Evolutionary conservation across 768 basidiomycete genomes (phyloP).

Genomic region (Mycena floridula): DNA sequence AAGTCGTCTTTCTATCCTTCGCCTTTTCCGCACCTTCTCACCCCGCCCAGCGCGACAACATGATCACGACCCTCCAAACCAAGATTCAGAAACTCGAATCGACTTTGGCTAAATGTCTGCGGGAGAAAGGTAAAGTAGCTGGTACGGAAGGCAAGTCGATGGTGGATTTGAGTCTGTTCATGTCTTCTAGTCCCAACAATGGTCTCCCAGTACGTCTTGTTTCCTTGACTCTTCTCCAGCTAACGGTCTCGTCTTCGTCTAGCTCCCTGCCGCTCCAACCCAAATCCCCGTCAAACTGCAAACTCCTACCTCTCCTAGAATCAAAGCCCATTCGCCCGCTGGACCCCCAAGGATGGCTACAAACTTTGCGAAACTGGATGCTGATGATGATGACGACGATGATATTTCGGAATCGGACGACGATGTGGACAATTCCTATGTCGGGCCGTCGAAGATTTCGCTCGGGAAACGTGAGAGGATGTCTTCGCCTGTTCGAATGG

Average conservation of each 20-base stretch:
- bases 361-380: slow-evolving; percentile 7
- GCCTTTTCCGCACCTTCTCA: slow-evolving; percentile 4
- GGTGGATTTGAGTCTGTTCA: slow-evolving; percentile 32
- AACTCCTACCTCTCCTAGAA: background rate
- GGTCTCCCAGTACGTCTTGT: no score
- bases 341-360: background rate
- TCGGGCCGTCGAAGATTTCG: background rate
- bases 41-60: slow-evolving; percentile 38
- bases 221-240: background rate
- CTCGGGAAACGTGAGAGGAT: background rate
- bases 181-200: slow-evolving; percentile 28
- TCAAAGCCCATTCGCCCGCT: background rate
- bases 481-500: background rate
- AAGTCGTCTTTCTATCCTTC: slow-evolving; percentile 9
- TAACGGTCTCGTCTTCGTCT: background rate
- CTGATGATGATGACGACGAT: slow-evolving; percentile 10
- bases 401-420: slow-evolving; percentile 17
- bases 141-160: slow-evolving; percentile 25
- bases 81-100: slow-evolving; percentile 41
- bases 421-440: background rate
- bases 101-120: slow-evolving; percentile 37
- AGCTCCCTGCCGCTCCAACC: slow-evolving; percentile 6
- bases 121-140: slow-evolving; percentile 25
- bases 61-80: slow-evolving; percentile 35
- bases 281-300: background rate